Evolutionary conservation across 1,139 yeast genomes (phyloP), one percentile per base, ranked within the genome.

Genomic region (Candida smagusa): DNA sequence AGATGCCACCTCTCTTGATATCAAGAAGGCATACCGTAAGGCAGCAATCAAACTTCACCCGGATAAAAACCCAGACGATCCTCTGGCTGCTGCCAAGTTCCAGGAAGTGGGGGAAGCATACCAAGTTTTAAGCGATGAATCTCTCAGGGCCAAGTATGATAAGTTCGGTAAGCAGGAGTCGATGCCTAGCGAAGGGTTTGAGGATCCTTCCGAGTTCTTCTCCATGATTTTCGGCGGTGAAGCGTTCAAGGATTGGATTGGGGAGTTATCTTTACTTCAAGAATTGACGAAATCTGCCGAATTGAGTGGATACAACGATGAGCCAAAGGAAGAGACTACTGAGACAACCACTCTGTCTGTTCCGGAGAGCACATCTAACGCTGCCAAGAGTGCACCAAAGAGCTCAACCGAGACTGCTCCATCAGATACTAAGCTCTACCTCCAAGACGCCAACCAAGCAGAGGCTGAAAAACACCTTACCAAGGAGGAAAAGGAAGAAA

Each of bases 11-110:
- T 78, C 84, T 6, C 69, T 80, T 22, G 95, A 88, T 41, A 90
- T 92, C 61, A 94, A 92, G 61, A 88, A 87, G 60, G 96, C 97
- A 0, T 92, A 92, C 63, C 74, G 98, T 44, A 84, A 84, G 60
- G 81, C 83, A 55, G 97, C 97, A 7, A 82, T 92, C 58, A 72
- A 67, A 41, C 84, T 89, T 45, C 98, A 94, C 60, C 98, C 98
- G 0, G 98, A 92, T 61, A 94, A 92, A 66, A 89, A 92, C 54
- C 97, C 97, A 7, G 79, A 83, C 50, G 86, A 84, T 52, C 90
- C 92, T 6, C 67, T 68, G 22, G 96, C 97, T 4, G 90, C 90
- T 32, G 64, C 71, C 12, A 74, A 70, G 52, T 81, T 81, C 49
- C 86, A 81, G 54, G 82, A 73, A 40, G 81, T 81, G 9, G 85